Evolutionary conservation across 805 yeast species (phyloP).

Genomic region (Torulaspora gathmanii): DNA sequence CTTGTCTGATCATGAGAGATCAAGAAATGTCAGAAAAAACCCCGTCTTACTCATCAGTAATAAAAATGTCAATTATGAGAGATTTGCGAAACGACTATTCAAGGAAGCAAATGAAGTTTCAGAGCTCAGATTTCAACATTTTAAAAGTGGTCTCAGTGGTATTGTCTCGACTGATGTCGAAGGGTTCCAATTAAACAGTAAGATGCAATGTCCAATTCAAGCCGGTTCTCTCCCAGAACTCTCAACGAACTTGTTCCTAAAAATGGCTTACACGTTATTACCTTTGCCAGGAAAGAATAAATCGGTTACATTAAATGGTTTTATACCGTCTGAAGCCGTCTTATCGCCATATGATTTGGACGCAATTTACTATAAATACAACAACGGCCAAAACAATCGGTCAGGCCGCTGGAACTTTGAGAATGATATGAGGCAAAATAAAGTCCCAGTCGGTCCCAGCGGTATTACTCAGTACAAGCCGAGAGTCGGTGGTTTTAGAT

Average conservation of each 20-base stretch:
- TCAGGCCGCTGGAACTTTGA: slow-evolving; percentile 30
- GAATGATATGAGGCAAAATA: slow-evolving; percentile 39
- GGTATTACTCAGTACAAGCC: slow-evolving; percentile 43
- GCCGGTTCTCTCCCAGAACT: slow-evolving; percentile 39
- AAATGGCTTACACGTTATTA: slow-evolving; percentile 52
- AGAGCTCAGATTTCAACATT: slow-evolving; percentile 42
- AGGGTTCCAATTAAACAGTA: slow-evolving; percentile 33
- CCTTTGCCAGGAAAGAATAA: slow-evolving; percentile 46
- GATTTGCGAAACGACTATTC: slow-evolving; percentile 32
- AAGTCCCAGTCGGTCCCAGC: slow-evolving; percentile 45
- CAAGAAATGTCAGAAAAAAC: slow-evolving; percentile 64
- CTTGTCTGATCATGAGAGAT: slow-evolving; percentile 61
- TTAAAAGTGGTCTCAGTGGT: slow-evolving; percentile 58
- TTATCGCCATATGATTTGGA: slow-evolving; percentile 68
- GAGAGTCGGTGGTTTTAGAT: slow-evolving; percentile 49
- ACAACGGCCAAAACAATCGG: slow-evolving; percentile 35
- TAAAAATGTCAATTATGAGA: slow-evolving; percentile 46
- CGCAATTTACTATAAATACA: slow-evolving; percentile 47
- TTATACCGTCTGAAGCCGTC: slow-evolving; percentile 54
- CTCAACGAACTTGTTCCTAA: slow-evolving; percentile 40
- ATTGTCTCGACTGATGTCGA: slow-evolving; percentile 37
- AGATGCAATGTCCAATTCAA: slow-evolving; percentile 35
- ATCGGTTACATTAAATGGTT: slow-evolving; percentile 81
- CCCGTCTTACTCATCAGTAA: slow-evolving; percentile 68
- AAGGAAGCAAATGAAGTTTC: slow-evolving; percentile 28